phyloP scores from a whole-genome alignment of 345 rosid genomes.

The Trapa incisa region DNA sequence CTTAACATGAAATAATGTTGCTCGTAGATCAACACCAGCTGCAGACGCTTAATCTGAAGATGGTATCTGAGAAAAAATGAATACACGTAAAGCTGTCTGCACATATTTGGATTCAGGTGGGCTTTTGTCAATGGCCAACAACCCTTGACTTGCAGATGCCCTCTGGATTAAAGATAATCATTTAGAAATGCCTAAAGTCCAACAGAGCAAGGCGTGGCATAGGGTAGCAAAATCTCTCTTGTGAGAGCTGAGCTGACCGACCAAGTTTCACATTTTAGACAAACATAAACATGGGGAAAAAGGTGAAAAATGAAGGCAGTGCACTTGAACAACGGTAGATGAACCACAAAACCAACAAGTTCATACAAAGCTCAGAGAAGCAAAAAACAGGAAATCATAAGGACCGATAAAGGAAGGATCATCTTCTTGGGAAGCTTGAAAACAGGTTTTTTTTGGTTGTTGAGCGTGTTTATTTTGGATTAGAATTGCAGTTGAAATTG shows the following conservation, averaged over 20 bases:
- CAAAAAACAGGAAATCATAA: too few relatives aligned
- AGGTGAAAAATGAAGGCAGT: not conserved
- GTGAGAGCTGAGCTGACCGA: not conserved
- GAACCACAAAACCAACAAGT: not conserved
- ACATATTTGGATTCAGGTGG: not conserved
- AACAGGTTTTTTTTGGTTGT: too few relatives aligned
- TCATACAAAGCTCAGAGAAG: not conserved
- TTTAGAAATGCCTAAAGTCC: not conserved
- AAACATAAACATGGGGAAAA: not conserved
- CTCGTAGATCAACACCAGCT: not conserved
- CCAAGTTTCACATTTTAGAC: not conserved
- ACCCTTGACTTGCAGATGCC: not conserved
- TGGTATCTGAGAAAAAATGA: not conserved
- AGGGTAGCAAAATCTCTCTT: too few relatives aligned
- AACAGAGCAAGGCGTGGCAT: too few relatives aligned
- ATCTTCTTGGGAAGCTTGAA: too few relatives aligned
- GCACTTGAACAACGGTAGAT: not conserved
- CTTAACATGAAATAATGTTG: not conserved
- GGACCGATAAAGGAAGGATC: too few relatives aligned
- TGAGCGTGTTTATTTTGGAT: too few relatives aligned
- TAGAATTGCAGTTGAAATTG: too few relatives aligned
- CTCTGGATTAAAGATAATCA: not conserved
- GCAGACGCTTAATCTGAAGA: not conserved
- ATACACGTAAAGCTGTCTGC: too few relatives aligned
- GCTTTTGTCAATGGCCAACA: not conserved